Evolutionary conservation across 306 rosid genomes (phyloP).

Genomic region (Vigna radiata): DNA sequence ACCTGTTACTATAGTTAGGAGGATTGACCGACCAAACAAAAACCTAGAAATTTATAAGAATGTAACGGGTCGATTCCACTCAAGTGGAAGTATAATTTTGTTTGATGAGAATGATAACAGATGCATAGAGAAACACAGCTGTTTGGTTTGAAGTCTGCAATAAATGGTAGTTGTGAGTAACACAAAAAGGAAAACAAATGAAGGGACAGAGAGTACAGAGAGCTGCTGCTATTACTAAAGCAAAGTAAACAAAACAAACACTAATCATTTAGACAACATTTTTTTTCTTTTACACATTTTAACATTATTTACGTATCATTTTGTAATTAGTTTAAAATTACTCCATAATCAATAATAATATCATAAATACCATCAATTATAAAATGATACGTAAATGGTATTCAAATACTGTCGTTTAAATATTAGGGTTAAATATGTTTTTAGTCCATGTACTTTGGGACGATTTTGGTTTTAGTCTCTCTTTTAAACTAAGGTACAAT

Average conservation of each 20-base stretch:
- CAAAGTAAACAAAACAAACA: background rate
- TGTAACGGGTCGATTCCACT: background rate
- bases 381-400: no score
- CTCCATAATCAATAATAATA: no score
- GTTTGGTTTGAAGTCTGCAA: slow-evolving; percentile 10
- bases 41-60: background rate
- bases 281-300: no score
- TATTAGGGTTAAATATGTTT: no score
- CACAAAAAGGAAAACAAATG: slow-evolving; percentile 27
- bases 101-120: background rate
- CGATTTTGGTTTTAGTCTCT: no score
- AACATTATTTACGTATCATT: no score
- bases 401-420: no score
- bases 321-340: no score
- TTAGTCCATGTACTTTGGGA: no score
- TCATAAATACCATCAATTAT: no score
- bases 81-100: background rate
- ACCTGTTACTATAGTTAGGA: background rate
- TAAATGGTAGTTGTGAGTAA: slow-evolving; percentile 24
- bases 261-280: slow-evolving; percentile 14
- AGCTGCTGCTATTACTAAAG: no score
- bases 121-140: slow-evolving; percentile 6
- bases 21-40: background rate
- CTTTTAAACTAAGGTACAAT: no score
- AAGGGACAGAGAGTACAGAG: slow-evolving; percentile 29